These are phyloP conservation scores for Xylaria hypoxylon DNA, from an alignment of 2,329 filamentous ascomycete species.

Conservation along the genomic window DNA sequence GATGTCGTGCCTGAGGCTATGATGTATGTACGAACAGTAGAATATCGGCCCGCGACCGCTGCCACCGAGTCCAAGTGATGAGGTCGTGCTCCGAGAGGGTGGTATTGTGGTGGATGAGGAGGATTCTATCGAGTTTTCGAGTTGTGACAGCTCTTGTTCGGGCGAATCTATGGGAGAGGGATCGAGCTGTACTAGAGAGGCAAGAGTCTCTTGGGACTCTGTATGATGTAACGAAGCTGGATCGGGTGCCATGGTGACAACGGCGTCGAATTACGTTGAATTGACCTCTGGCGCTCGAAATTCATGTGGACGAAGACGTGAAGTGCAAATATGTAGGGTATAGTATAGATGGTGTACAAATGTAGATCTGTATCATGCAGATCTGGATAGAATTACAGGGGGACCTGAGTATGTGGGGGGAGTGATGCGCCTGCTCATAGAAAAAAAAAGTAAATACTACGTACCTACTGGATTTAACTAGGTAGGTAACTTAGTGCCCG, in stretches of 20 bases:
- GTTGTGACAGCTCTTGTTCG: slow-evolving; percentile 60
- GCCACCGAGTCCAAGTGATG: slow-evolving; percentile 69
- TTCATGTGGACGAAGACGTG: not conserved
- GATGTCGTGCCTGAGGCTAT: not conserved
- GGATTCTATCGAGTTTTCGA: slow-evolving; percentile 52
- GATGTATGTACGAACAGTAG: slow-evolving; percentile 69
- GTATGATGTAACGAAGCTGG: slow-evolving; percentile 53
- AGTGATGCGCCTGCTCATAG: too few species aligned
- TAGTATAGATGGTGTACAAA: too few species aligned
- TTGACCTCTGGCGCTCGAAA: not conserved
- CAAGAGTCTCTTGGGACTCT: slow-evolving; percentile 65
- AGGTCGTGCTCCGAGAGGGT: slow-evolving; percentile 56
- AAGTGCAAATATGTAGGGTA: not conserved
- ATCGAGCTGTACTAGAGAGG: slow-evolving; percentile 81
- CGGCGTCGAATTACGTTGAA: not conserved
- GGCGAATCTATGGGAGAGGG: slow-evolving; percentile 78
- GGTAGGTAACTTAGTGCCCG: not conserved
- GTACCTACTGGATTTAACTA: not conserved
- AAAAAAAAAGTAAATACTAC: too few species aligned
- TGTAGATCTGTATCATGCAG: too few species aligned
- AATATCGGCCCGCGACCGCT: slow-evolving; percentile 76
- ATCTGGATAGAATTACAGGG: not conserved
- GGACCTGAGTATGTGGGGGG: too few species aligned
- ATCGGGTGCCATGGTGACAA: slow-evolving; percentile 47
- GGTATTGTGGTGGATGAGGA: slow-evolving; percentile 52